Base-by-base conservation (phyloP, 495 filamentous ascomycete species). In the Friedmanniomyces endolithicus region DNA sequence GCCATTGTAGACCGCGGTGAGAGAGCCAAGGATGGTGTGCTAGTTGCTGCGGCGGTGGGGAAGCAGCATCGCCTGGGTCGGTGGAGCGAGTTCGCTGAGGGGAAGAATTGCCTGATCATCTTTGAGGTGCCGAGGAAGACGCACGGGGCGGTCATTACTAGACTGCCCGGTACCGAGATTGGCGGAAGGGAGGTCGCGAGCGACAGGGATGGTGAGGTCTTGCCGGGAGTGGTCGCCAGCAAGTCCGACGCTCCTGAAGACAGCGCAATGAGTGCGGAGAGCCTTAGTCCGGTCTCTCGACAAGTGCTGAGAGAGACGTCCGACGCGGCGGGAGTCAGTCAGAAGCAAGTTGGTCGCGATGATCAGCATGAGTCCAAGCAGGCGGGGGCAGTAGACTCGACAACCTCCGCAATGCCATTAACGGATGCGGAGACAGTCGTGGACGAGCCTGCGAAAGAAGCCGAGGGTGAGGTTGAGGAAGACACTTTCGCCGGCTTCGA, bases 21-120 rank as follows among this genome's bases (percentile, higher is more conserved):
- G 46, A 73, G 76, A 57, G 82, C 75, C 45, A 77, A 78, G 53
- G 84, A 87, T 31, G 87, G 85, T 14, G 62, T 95, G 0, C 88
- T 83, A 56, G 76, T 98, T 39, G 85, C 90, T 34, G 85, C 79
- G 45, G 92, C 82, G 1, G 75, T 90, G 9, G 90, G 87, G 19
- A 94, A 88, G 64, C 90, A 96, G 70, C 81, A 88, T 63, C 76
- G 87, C 20, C 70, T 94, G 31, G 90, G 86, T 1, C 75, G 84
- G 53, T 96, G 87, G 86, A 76, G 79, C 62, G 78, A 77, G 61
- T 57, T 76, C 1, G 66, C 9, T 22, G 55, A 80, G 48, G 89
- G 80, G 2, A 83, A 80, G 60, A 94, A 90, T 65, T 85, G 86
- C 2, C 83, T 83, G 11, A 75, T 87, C 11, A 74, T 94, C 1